Conservation (phyloP, 768 basidiomycete genomes). For the Crucibulum laeve region DNA sequence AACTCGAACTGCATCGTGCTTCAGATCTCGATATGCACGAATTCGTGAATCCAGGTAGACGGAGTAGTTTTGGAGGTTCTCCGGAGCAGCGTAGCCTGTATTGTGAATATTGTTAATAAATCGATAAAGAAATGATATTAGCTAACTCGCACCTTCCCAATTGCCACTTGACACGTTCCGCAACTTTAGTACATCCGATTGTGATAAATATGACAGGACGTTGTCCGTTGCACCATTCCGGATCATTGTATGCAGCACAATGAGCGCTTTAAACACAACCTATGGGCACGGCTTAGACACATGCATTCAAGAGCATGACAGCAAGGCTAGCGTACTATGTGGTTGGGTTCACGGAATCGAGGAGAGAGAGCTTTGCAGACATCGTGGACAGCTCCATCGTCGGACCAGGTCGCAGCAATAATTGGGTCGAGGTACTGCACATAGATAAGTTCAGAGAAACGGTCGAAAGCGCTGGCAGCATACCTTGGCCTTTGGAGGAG, state of each 20-base stretch:
- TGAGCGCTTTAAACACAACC: conserved; percentile 97
- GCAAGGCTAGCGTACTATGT: conserved; percentile 49
- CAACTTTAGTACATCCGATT: conserved; percentile 76
- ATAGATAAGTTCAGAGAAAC: conserved; percentile 3
- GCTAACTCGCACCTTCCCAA: conserved; percentile 73
- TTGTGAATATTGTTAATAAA: neutral
- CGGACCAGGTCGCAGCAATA: conserved; percentile 94
- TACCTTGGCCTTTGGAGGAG: conserved; percentile 94
- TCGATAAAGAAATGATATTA: neutral
- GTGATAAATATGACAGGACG: conserved; percentile 77
- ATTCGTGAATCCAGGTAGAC: conserved; percentile 87
- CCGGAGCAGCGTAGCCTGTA: conserved; percentile 78
- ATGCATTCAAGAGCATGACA: conserved; percentile 1
- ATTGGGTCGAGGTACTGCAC: conserved; percentile 92
- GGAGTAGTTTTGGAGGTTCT: conserved; percentile 86
- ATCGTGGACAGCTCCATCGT: conserved; percentile 90
- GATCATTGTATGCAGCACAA: conserved; percentile 95
- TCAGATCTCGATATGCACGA: conserved; percentile 81
- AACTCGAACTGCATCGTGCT: conserved; percentile 91
- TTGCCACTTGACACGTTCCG: conserved; percentile 75
- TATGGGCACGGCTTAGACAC: conserved; percentile 22
- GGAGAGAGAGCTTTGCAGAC: conserved; percentile 86
- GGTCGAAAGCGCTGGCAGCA: conserved; percentile 4
- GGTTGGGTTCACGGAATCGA: conserved; percentile 87
- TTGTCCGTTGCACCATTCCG: conserved; percentile 96